phyloP scores from a whole-genome alignment of 2,329 filamentous ascomycete species.

The Boeremia exigua region DNA sequence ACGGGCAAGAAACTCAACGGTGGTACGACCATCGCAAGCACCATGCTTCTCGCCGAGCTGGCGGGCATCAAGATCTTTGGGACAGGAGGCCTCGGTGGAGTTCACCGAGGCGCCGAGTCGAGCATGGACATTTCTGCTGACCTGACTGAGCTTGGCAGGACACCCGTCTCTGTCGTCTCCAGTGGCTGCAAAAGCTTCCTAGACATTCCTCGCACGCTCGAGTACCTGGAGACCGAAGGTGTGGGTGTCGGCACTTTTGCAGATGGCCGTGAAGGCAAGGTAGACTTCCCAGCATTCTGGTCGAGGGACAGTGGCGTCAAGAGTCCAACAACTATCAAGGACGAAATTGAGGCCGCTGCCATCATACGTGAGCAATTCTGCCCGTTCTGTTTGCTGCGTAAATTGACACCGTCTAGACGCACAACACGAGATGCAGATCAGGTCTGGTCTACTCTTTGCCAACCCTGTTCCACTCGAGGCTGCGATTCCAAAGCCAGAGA shows the following conservation, averaged over 20 bases:
- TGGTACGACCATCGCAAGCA: conserved; percentile 91
- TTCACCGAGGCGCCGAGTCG: conserved; percentile 85
- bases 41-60: conserved; percentile 85
- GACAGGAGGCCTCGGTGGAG: conserved; percentile 91
- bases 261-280: conserved; percentile 72
- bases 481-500: conserved; percentile 67
- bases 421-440: conserved; percentile 73
- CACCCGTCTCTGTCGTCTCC: conserved; percentile 84
- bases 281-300: conserved; percentile 95
- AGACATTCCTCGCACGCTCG: conserved; percentile 87
- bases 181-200: conserved; percentile 96
- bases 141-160: conserved; percentile 89
- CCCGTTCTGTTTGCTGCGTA: not conserved
- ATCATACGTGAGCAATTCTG: conserved; percentile 68
- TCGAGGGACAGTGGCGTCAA: conserved; percentile 82
- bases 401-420: conserved; percentile 59
- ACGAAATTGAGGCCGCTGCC: conserved; percentile 84
- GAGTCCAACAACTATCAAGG: conserved; percentile 76
- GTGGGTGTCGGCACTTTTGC: conserved; percentile 89
- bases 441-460: conserved; percentile 83
- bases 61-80: conserved; percentile 93
- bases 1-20: conserved; percentile 75
- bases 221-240: conserved; percentile 76
- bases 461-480: conserved; percentile 80
- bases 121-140: conserved; percentile 96